Evolutionary conservation across 345 rosid species (phyloP).

Genomic region (Microthlaspi erraticum): DNA sequence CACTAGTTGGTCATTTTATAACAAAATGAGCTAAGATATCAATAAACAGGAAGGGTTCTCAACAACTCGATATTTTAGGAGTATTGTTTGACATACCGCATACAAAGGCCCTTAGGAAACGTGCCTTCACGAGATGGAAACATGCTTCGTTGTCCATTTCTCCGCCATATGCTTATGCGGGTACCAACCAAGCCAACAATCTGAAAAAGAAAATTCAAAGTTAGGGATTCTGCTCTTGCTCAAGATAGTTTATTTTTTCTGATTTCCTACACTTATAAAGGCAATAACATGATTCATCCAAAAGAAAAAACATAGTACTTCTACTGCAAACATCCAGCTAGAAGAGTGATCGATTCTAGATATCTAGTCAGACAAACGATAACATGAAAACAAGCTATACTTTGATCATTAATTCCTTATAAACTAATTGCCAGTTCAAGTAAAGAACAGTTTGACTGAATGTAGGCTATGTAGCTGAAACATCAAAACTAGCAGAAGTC

Average conservation of each 20-base stretch:
- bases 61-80: slow-evolving; percentile 10
- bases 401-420: background rate
- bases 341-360: background rate
- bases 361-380: background rate
- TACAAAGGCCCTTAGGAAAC: slow-evolving; percentile 71
- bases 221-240: background rate
- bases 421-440: background rate
- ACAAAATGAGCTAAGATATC: background rate
- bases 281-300: background rate
- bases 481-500: background rate
- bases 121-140: slow-evolving; percentile 82
- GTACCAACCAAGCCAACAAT: slow-evolving; percentile 87
- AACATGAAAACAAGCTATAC: slow-evolving; percentile 5
- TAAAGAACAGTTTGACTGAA: slow-evolving; percentile 1
- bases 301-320: background rate
- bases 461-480: slow-evolving; percentile 22
- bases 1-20: background rate
- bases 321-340: slow-evolving; percentile 1
- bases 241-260: background rate
- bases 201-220: slow-evolving; percentile 39
- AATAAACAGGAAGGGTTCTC: background rate
- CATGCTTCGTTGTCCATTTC: slow-evolving; percentile 68
- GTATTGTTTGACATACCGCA: slow-evolving; percentile 63
- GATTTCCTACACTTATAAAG: background rate
- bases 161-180: slow-evolving; percentile 87